These are phyloP conservation scores for Fomitopsis pulvina DNA, from an alignment of 768 basidiomycete genomes.

Conservation along the genomic window DNA sequence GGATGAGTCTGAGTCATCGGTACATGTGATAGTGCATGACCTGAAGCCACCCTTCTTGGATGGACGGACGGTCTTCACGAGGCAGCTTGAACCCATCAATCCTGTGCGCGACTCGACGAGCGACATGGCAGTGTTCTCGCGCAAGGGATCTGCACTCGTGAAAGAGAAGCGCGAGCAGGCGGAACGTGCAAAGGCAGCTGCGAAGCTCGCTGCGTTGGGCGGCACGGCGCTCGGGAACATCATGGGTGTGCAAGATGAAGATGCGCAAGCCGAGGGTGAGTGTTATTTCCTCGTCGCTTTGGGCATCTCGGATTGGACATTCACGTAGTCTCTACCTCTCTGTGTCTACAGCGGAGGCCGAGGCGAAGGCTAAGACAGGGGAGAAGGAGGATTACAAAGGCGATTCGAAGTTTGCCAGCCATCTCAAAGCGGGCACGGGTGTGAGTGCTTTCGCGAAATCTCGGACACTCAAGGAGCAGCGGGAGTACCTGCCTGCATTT, in stretches of 20 bases:
- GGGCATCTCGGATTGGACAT: slow-evolving; percentile 55
- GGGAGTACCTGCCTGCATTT: slow-evolving; percentile 96
- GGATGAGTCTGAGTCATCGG: slow-evolving; percentile 92
- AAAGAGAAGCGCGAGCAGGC: slow-evolving; percentile 96
- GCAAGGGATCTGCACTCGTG: slow-evolving; percentile 93
- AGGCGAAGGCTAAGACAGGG: slow-evolving; percentile 39
- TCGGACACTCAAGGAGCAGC: slow-evolving; percentile 86
- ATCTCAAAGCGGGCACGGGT: slow-evolving; percentile 75
- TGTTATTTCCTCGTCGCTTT: slow-evolving; percentile 18
- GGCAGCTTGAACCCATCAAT: slow-evolving; percentile 95
- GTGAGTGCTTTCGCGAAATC: slow-evolving; percentile 76
- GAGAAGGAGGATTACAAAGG: slow-evolving; percentile 76
- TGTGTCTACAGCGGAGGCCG: slow-evolving; percentile 38
- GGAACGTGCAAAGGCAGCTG: slow-evolving; percentile 92
- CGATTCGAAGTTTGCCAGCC: slow-evolving; percentile 95
- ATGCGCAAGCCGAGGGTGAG: slow-evolving; percentile 88
- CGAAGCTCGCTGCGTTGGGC: slow-evolving; percentile 86
- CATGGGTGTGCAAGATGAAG: slow-evolving; percentile 94
- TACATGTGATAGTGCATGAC: slow-evolving; percentile 96
- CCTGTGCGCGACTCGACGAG: slow-evolving; percentile 90
- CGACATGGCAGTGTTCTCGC: slow-evolving; percentile 93
- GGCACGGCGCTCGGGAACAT: slow-evolving; percentile 96
- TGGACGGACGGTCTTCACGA: slow-evolving; percentile 92
- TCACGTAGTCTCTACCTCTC: slow-evolving; percentile 56
- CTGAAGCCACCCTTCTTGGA: slow-evolving; percentile 98